Evolutionary conservation across 2,329 filamentous ascomycete species (phyloP), one percentile per base, ranked within the genome.

Genomic region (Fusarium torulosum): DNA sequence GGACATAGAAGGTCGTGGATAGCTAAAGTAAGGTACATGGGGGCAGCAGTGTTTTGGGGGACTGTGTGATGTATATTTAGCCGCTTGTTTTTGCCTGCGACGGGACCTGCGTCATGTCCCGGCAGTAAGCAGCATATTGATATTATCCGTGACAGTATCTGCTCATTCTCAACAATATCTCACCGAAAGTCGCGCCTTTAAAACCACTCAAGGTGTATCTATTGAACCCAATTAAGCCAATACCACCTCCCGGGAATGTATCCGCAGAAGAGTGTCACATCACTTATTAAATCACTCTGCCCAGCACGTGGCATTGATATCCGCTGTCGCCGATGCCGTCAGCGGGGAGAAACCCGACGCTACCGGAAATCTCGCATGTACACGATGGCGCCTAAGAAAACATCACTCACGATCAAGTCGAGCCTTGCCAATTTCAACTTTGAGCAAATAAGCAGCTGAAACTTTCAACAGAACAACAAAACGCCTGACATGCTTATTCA

Each of bases 1-100:
- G 62, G 66, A 69, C 42, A 55, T 56, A 46, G 57, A 70, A 69
- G 63, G 52, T 63, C 62, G 66, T 67, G 53, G 66, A 67, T 42
- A 52, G 42, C 47, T 51, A 52, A 37, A 21, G 55, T 42, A 56
- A 53, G 59, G 41, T 37, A 41, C 38, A 44, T 27, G 20, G 45
- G 33, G 38, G 42, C 33, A 41, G n/a, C 40, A 37, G 44, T 23
- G 25, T 15, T 20, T 46, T 41, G 56, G 35, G 43, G 38, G 9
- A 19, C 35, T 9, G 17, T 10, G 27, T 44, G 20, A 21, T 50
- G 37, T 38, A 56, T 51, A 69, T 68, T 68, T 68, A 68, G 44
- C 65, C 65, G 60, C 47, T 40, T 52, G 29, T 49, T 63, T 63
- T 52, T 63, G 60, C 59, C 53, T 51, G 44, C 37, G 19, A 41